These are phyloP conservation scores for Hymenoscyphus occultus DNA, from an alignment of 2,329 filamentous ascomycete species.

Conservation along the genomic window DNA sequence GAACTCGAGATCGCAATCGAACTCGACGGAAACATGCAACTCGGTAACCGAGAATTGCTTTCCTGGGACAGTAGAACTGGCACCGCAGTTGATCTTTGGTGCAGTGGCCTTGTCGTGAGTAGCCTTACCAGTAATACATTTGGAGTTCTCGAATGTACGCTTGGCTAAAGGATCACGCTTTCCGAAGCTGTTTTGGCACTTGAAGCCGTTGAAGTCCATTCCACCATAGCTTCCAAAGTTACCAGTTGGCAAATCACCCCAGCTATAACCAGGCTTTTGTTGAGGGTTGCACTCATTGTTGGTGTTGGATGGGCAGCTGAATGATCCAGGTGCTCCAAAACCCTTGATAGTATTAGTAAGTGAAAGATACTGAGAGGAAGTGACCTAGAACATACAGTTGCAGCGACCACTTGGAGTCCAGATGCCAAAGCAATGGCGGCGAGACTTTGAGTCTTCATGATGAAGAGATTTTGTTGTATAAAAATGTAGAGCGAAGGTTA, in stretches of 20 bases:
- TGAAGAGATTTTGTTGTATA: constrained; percentile 32
- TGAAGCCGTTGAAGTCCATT: constrained; percentile 72
- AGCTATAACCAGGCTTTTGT: constrained; percentile 71
- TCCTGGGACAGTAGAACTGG: constrained; percentile 40
- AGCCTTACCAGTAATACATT: constrained; percentile 58
- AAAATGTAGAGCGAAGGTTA: constrained; percentile 5
- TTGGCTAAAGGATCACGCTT: constrained; percentile 53
- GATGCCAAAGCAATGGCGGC: constrained; percentile 46
- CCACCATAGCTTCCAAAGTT: constrained; percentile 64
- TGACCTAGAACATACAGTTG: constrained; percentile 32
- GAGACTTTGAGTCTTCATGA: constrained; percentile 41
- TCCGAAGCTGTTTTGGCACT: constrained; percentile 58
- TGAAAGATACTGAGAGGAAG: background rate
- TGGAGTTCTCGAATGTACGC: constrained; percentile 40
- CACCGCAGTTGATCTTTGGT: constrained; percentile 58
- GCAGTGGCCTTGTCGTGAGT: constrained; percentile 44
- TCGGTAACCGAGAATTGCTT: constrained; percentile 68
- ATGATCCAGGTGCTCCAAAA: constrained; percentile 55
- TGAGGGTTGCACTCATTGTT: constrained; percentile 73
- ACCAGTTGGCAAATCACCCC: constrained; percentile 60
- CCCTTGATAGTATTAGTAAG: constrained; percentile 31
- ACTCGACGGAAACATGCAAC: constrained; percentile 70
- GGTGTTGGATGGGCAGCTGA: constrained; percentile 66
- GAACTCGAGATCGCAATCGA: constrained; percentile 78
- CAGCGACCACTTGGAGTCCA: constrained; percentile 40